These are phyloP conservation scores for Claviceps paspali DNA, from an alignment of 2,329 filamentous ascomycete genomes.

Conservation along the genomic window DNA sequence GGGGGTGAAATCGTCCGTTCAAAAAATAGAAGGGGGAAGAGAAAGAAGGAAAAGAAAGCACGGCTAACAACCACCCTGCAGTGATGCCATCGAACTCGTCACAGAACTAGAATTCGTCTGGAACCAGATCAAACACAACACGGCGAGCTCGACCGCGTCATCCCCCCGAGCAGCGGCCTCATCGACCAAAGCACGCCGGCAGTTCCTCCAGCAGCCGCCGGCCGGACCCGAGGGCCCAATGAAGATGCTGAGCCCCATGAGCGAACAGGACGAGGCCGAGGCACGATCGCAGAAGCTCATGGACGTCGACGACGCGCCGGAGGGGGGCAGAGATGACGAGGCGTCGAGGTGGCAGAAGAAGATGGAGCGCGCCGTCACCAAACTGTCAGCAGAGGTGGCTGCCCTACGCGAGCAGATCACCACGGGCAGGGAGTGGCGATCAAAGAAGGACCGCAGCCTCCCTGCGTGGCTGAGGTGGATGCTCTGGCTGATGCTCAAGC, in stretches of 20 bases:
- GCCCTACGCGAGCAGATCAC: slow-evolving; percentile 85
- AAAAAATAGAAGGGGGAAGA: neutral
- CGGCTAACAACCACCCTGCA: slow-evolving; percentile 12
- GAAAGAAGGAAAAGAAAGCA: neutral
- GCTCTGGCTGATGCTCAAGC: slow-evolving; percentile 54
- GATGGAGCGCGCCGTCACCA: slow-evolving; percentile 73
- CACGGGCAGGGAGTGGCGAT: slow-evolving; percentile 54
- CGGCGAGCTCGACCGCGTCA: slow-evolving; percentile 45
- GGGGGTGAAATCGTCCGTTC: no score
- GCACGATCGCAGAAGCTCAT: slow-evolving; percentile 33
- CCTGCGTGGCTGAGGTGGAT: slow-evolving; percentile 58
- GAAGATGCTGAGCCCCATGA: slow-evolving; percentile 70
- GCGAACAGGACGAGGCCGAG: slow-evolving; percentile 60
- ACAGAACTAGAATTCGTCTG: slow-evolving; percentile 96
- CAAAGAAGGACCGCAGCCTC: slow-evolving; percentile 47
- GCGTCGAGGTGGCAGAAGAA: slow-evolving; percentile 59
- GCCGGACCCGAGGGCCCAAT: slow-evolving; percentile 41
- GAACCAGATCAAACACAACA: slow-evolving; percentile 91
- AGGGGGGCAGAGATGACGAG: slow-evolving; percentile 22
- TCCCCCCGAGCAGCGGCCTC: slow-evolving; percentile 32
- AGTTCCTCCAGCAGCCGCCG: slow-evolving; percentile 30
- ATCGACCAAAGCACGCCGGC: slow-evolving; percentile 18
- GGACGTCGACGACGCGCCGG: slow-evolving; percentile 29
- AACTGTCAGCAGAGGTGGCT: slow-evolving; percentile 83
- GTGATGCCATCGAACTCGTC: slow-evolving; percentile 75